Evolutionary conservation across 164 flowering plant species (phyloP), one percentile per base, ranked within the genome.

Genomic region (Vitis vinifera): DNA sequence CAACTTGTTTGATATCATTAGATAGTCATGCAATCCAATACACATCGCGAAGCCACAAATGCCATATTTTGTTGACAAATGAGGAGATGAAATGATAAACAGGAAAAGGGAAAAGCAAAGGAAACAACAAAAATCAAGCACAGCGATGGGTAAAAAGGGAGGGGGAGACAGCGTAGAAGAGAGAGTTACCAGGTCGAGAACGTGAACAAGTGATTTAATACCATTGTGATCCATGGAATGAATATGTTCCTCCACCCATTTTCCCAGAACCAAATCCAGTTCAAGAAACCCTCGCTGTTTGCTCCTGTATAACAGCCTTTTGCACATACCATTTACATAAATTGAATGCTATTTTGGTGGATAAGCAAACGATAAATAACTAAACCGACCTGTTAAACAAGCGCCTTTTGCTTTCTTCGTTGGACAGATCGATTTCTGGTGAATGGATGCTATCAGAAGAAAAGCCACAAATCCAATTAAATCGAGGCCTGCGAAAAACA

Each of bases 191-290:
- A 89, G 70, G 80, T 92, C 91, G 70, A 92, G 97, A 76, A 94
- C 97, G 73, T 86, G 79, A 51, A 84, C 79, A 48, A 94, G 95
- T 1, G 89, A 75, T 81, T 83, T 81, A 51, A 92, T 79, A n/a
- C 91, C 86, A 47, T 75, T 71, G 63, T 88, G 85, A 68, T 89
- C 97, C 92, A 92, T 76, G 48, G 89, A 73, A 27, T 68, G 71
- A 47, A 94, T 85, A 75, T 92, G 66, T 55, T 90, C 88, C 77
- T 91, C 94, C 72, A 91, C 97, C 94, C 94, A 94, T 52, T 85
- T 90, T 1, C 97, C 97, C 57, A 94, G 77, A 50, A 94, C 88
- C 86, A 94, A 82, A 82, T 92, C 98, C 82, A 92, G 79, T 74
- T 94, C 98, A 29, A 94, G 82, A 75, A 80, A 90, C 50, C 97